phyloP scores from a whole-genome alignment of 371 early-diverging fungal species.

The Funneliformis caledonium region DNA sequence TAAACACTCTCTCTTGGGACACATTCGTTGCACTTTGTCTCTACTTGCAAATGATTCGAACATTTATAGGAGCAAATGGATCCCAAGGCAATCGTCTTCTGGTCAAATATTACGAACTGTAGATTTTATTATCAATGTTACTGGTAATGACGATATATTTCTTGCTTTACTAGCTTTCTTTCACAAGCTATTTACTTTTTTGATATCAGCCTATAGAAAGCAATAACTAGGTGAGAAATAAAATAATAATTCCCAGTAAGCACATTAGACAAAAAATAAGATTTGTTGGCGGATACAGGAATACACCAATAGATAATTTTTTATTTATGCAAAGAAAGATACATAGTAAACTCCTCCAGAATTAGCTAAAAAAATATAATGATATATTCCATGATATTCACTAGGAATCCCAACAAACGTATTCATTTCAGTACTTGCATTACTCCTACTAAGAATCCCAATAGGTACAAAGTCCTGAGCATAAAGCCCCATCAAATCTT shows the following conservation, averaged over 20 bases:
- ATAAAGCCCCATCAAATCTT: neutral
- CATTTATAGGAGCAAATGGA: too few relatives aligned
- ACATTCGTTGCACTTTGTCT: too few relatives aligned
- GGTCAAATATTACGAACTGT: too few relatives aligned
- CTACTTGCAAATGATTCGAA: too few relatives aligned
- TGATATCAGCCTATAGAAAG: constrained; percentile 3
- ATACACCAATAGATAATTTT: constrained; percentile 16
- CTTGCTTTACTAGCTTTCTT: constrained; percentile 6
- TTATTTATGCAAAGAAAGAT: neutral
- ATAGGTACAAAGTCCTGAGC: constrained; percentile 7
- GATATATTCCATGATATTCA: constrained; percentile 27
- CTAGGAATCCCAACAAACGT: constrained; percentile 12
- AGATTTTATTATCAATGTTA: neutral
- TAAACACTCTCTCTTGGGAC: too few relatives aligned
- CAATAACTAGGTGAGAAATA: constrained; percentile 22
- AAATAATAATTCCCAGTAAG: constrained; percentile 26
- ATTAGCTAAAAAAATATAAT: neutral
- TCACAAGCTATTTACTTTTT: constrained; percentile 32
- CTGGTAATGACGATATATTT: neutral
- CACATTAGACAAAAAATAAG: constrained; percentile 12
- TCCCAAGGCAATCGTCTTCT: too few relatives aligned
- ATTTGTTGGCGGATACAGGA: constrained; percentile 26
- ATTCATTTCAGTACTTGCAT: constrained; percentile 9
- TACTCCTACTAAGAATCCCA: neutral
- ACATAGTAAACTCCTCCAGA: too few relatives aligned